Conservation (phyloP, 768 basidiomycete genomes). For the Butyriboletus loyo region DNA sequence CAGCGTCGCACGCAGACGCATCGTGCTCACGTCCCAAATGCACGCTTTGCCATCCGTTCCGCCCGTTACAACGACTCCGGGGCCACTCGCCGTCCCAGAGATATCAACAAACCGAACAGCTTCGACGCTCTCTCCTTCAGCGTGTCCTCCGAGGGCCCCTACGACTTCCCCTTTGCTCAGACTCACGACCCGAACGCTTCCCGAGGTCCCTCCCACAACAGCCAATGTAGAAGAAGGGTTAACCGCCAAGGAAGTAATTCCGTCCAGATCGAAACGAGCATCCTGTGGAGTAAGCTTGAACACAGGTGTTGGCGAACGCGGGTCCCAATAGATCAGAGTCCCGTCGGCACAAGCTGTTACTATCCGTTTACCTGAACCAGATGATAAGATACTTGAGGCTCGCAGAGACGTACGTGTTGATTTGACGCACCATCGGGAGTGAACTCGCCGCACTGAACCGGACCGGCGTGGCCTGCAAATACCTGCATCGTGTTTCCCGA, state of each 20-base stretch:
- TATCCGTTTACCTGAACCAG: conserved; percentile 71
- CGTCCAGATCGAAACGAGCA: conserved; percentile 73
- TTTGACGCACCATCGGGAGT: conserved; percentile 73
- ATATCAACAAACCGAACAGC: conserved; percentile 81
- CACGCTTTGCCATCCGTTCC: conserved; percentile 93
- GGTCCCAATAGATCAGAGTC: conserved; percentile 87
- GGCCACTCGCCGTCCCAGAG: conserved; percentile 49
- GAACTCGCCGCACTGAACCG: conserved; percentile 86
- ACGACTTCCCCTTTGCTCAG: conserved; percentile 84
- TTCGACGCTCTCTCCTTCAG: conserved; percentile 86
- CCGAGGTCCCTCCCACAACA: conserved; percentile 83
- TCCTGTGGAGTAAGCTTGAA: conserved; percentile 76
- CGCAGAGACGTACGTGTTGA: too few relatives aligned
- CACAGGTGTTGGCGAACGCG: conserved; percentile 68
- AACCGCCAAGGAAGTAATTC: conserved; percentile 83
- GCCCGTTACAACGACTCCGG: conserved; percentile 70
- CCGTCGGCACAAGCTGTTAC: conserved; percentile 84
- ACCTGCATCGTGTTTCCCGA: conserved; percentile 95
- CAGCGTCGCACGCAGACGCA: conserved; percentile 77
- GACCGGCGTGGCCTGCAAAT: conserved; percentile 83
- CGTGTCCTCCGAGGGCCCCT: conserved; percentile 75
- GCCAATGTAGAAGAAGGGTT: conserved; percentile 88
- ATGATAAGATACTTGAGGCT: conserved; percentile 1
- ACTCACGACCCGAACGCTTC: conserved; percentile 84
- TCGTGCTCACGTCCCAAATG: conserved; percentile 91